Percentiles rank a stretch among this genome's conserved stretches.
Conservation (phyloP, 2,329 filamentous ascomycete genomes). For the Peltaster fructicola region DNA sequence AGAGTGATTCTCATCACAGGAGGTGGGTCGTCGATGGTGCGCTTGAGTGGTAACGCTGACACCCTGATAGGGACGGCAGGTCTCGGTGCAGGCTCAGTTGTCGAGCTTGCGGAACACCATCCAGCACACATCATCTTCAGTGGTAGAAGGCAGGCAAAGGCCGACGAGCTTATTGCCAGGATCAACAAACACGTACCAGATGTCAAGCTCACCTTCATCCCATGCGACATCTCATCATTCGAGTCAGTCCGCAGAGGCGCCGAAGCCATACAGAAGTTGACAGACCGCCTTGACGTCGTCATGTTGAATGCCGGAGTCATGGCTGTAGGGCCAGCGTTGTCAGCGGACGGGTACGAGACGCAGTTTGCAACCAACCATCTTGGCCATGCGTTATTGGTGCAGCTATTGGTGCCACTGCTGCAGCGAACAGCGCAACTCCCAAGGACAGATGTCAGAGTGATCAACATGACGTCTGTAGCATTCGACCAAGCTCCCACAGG, state of each 20-base stretch:
- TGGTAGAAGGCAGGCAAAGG: constrained; percentile 27
- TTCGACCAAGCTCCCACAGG: constrained; percentile 6
- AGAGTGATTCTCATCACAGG: constrained; percentile 12
- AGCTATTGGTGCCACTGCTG: constrained; percentile 13
- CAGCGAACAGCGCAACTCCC: constrained; percentile 9
- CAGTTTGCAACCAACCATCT: constrained; percentile 20
- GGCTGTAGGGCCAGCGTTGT: constrained; percentile 9
- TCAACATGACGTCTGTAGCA: constrained; percentile 15
- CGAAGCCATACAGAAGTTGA: constrained; percentile 6
- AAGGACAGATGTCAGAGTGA: constrained; percentile 13
- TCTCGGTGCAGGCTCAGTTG: constrained; percentile 22
- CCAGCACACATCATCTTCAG: constrained; percentile 38
- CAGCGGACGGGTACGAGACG: constrained; percentile 17
- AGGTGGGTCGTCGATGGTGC: constrained; percentile 1
- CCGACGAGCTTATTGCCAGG: constrained; percentile 27
- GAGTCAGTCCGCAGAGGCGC: constrained; percentile 10
- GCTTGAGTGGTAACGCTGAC: too few species aligned
- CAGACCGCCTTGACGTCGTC: constrained; percentile 15
- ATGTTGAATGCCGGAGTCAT: constrained; percentile 18
- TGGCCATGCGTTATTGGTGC: constrained; percentile 18
- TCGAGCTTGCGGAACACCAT: constrained; percentile 31
- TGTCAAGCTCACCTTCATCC: constrained; percentile 23
- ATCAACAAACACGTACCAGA: constrained; percentile 16
- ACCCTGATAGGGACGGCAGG: constrained; percentile 8
- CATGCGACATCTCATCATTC: constrained; percentile 13